These are phyloP conservation scores for Phyllosticta capitalensis DNA, from an alignment of 2,329 filamentous ascomycete species.

Conservation along the genomic window DNA sequence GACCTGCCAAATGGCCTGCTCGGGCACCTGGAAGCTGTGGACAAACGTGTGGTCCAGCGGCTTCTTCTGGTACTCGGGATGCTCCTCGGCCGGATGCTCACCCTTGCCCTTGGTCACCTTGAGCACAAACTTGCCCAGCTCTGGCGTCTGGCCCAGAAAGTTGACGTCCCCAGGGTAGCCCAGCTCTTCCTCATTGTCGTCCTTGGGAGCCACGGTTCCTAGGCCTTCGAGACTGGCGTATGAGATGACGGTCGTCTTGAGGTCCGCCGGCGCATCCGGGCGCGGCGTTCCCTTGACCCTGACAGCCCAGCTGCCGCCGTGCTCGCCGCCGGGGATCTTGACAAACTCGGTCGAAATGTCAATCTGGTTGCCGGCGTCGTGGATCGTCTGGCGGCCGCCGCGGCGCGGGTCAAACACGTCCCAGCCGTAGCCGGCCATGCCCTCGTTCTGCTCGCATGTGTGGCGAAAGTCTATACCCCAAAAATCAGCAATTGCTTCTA, in stretches of 20 bases:
- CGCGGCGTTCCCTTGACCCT: slow-evolving; percentile 74
- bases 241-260: slow-evolving; percentile 72
- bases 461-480: slow-evolving; percentile 65
- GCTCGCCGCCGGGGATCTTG: slow-evolving; percentile 74
- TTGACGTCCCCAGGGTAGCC: slow-evolving; percentile 55
- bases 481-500: slow-evolving; percentile 13
- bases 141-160: slow-evolving; percentile 58
- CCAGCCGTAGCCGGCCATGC: slow-evolving; percentile 92
- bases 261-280: slow-evolving; percentile 52
- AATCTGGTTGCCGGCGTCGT: slow-evolving; percentile 77
- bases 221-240: slow-evolving; percentile 73
- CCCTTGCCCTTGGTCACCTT: slow-evolving; percentile 65
- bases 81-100: slow-evolving; percentile 45
- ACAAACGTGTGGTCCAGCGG: slow-evolving; percentile 70
- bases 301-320: slow-evolving; percentile 88
- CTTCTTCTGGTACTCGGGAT: slow-evolving; percentile 58
- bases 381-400: slow-evolving; percentile 82
- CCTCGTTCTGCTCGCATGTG: slow-evolving; percentile 88
- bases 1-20: slow-evolving; percentile 71
- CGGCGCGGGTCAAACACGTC: slow-evolving; percentile 87
- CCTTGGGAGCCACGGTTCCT: slow-evolving; percentile 53
- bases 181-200: slow-evolving; percentile 39
- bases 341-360: slow-evolving; percentile 91
- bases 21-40: slow-evolving; percentile 56
- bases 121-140: slow-evolving; percentile 72